These are phyloP conservation scores for Tulasnella sp. DNA, from an alignment of 768 basidiomycete species.

Conservation along the genomic window DNA sequence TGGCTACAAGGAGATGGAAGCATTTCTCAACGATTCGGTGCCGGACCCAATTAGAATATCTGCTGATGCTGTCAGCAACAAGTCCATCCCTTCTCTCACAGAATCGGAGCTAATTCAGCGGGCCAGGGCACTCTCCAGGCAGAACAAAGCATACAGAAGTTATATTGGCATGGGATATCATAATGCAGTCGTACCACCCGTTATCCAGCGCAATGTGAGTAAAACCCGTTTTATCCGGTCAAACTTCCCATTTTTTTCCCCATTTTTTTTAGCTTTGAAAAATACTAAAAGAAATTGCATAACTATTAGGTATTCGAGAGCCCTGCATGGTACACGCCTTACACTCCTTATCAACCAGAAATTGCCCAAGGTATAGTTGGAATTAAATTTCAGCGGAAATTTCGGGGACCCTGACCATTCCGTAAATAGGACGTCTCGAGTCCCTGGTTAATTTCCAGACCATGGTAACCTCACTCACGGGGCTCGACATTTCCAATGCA, in stretches of 20 bases:
- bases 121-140: constrained; percentile 60
- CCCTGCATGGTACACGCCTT: constrained; percentile 95
- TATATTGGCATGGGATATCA: constrained; percentile 99
- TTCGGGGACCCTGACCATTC: too few relatives aligned
- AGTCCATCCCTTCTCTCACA: constrained; percentile 60
- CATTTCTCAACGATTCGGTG: constrained; percentile 71
- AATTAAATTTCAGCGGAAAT: too few relatives aligned
- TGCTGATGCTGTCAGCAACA: constrained; percentile 44
- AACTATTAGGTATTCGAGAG: constrained; percentile 67
- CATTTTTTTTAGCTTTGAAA: neutral
- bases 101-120: constrained; percentile 71
- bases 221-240: neutral
- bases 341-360: constrained; percentile 94
- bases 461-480: constrained; percentile 86
- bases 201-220: constrained; percentile 79
- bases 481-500: constrained; percentile 92
- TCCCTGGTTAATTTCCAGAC: constrained; percentile 95
- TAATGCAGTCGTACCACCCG: constrained; percentile 86
- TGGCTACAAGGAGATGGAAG: constrained; percentile 79
- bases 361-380: constrained; percentile 99
- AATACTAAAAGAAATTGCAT: constrained; percentile 4
- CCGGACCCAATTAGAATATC: constrained; percentile 69
- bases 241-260: constrained; percentile 5
- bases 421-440: constrained; percentile 81
- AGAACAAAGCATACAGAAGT: constrained; percentile 75